Conservation (phyloP, 768 basidiomycete species). For the Leccinum arenicola region DNA sequence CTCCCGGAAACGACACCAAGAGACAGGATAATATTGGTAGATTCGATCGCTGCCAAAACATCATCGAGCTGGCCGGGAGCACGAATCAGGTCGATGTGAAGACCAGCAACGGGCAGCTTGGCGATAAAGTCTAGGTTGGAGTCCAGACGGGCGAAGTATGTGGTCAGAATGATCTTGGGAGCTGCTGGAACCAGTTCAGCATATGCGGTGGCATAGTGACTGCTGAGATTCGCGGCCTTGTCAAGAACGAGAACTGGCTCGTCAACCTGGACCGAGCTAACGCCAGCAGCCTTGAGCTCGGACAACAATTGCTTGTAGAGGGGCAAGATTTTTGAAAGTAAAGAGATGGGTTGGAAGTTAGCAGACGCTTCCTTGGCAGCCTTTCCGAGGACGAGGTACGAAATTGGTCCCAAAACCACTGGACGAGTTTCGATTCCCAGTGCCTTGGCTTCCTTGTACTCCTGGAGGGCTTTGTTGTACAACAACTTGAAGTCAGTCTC, state of each 20-base stretch:
- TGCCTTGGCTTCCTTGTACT: constrained; percentile 92
- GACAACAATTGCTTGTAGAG: constrained; percentile 88
- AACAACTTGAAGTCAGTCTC: constrained; percentile 90
- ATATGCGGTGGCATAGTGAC: constrained; percentile 80
- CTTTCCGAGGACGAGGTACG: constrained; percentile 94
- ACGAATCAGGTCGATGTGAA: constrained; percentile 96
- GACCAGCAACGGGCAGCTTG: constrained; percentile 88
- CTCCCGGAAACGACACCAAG: constrained; percentile 97
- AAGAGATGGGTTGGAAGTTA: constrained; percentile 87
- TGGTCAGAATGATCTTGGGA: constrained; percentile 91
- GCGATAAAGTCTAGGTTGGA: constrained; percentile 83
- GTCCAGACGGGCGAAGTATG: constrained; percentile 97
- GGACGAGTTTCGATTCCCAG: constrained; percentile 90
- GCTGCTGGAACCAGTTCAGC: constrained; percentile 75
- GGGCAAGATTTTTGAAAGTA: constrained; percentile 86
- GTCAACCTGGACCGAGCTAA: constrained; percentile 93
- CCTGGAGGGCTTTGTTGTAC: constrained; percentile 92
- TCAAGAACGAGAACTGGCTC: constrained; percentile 97
- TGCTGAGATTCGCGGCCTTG: constrained; percentile 69
- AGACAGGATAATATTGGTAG: constrained; percentile 78
- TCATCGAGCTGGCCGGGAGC: constrained; percentile 86
- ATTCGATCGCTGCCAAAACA: constrained; percentile 79
- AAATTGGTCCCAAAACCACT: constrained; percentile 92
- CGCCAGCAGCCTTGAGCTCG: constrained; percentile 91
- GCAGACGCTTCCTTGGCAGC: constrained; percentile 77